Base-by-base conservation (phyloP, 2,329 filamentous ascomycete genomes). In the Hymenoscyphus repandus region DNA sequence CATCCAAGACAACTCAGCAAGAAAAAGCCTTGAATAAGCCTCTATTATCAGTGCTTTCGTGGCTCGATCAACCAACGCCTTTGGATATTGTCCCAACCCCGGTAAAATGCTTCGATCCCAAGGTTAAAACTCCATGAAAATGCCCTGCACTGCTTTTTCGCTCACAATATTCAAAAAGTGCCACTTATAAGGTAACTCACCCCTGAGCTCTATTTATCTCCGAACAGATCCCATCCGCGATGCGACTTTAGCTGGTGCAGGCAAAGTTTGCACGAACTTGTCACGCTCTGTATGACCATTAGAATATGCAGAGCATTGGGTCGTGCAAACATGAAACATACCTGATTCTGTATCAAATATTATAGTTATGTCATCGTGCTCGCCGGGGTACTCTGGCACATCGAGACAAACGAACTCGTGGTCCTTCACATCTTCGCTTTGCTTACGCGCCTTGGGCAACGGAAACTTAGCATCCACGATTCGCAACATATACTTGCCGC, bases 401-500 rank as follows among this genome's bases (percentile, higher is more conserved):
- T 96, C 91, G 52, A 96, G 70, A 66, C 88, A 93, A 36, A 95
- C 78, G 71, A 92, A 96, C 22, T 82, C 79, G 65, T 83, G 80
- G 54, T 85, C 82, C 40, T 75, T 69, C 54, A 75, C 76, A 52
- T 76, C 74, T 52, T 74, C 68, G 3, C 72, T 70, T 45, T 77
- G 72, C 15, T 72, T 67, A 37, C 72, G 70, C 47, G 70, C 70
- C 50, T 75, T 83, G 4, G 90, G 90, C 49, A 96, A 72, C 2
- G 88, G 86, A 62, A 96, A 96, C 67, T 96, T 96, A 54, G 90
- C 90, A 66, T 96, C 91, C 22, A 92, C 85, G 56, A 96, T 81
- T 65, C 85, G 86, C 50, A 96, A 72, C 6, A 85, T 85, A 32
- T 79, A 79, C 66, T 90, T 91, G 56, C 79, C 78, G 45, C 78